Base-by-base conservation (phyloP, 1,284 basidiomycete genomes). In the Ganoderma lingzhi region DNA sequence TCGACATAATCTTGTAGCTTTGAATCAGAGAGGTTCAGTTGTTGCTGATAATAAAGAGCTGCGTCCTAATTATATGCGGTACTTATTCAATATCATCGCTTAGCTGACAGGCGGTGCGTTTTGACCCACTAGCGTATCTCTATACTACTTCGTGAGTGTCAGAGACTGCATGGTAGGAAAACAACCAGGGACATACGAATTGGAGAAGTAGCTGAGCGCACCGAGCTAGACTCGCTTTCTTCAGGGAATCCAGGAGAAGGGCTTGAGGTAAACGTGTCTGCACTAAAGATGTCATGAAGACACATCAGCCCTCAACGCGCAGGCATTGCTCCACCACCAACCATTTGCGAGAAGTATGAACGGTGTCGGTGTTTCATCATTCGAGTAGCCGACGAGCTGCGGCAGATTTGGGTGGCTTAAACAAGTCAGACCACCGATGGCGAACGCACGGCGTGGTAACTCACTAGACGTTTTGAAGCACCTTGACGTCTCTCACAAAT, bases 281-380 rank as follows among this genome's bases (percentile, higher is more conserved):
- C 15, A 84, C 85, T 86, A 51, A 15, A 19, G 8, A 12, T 6
- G 37, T 23, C n/a, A 32, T 28, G 2, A 10, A 60, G 9, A 9
- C 45, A 10, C n/a, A 12, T 32, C 41, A 41, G 42, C 48, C 4
- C 37, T 1, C 23, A n/a, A 8, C 2, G 32, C 3, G 37, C 3
- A 3, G 23, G 8, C 30, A 55, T 44, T 9, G 2, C 4, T 9
- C 15, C 17, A 35, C 37, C 10, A 39, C 74, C 51, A 72, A 85
- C 87, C 83, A 67, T 85, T 84, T 1, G 85, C 84, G 37, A 88
- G 76, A 6, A 88, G 72, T 62, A 88, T 84, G 72, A 88, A 88
- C 0, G 85, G 86, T 0, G 83, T 85, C 1, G 82, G 81, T 0
- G 82, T 77, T 53, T 83, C 79, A 28, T 84, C 83, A n/a, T 82